Percentiles rank a stretch among this genome's conserved stretches.
These are phyloP conservation scores for Pinus taeda DNA, from an alignment of 75 land plant genomes.

Conservation along the genomic window DNA sequence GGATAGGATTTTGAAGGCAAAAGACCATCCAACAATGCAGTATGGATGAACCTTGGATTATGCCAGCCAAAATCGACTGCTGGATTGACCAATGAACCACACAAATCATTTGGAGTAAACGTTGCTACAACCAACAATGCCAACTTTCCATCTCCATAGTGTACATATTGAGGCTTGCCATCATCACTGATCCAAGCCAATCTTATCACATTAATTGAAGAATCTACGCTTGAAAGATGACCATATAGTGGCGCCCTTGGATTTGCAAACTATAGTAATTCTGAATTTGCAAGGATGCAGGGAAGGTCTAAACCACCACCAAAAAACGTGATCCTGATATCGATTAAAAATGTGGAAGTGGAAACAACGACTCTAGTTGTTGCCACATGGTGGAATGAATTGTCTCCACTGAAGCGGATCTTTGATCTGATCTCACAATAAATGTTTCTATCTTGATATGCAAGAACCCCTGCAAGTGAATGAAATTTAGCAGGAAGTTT, in stretches of 20 bases:
- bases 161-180: conserved; percentile 17
- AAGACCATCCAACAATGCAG: conserved; percentile 29
- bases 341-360: no score
- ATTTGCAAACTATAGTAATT: conserved; percentile 46
- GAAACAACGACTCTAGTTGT: no score
- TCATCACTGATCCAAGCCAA: conserved; percentile 44
- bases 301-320: conserved; percentile 68
- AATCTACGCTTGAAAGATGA: conserved; percentile 72
- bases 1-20: conserved; percentile 20
- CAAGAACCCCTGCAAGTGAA: no score
- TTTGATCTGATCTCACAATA: no score
- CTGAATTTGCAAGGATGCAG: conserved; percentile 49
- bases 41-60: conserved; percentile 43
- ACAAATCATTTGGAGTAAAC: conserved; percentile 25
- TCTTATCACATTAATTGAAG: conserved; percentile 64
- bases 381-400: no score
- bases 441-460: no score
- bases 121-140: conserved; percentile 26
- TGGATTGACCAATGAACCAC: conserved; percentile 17
- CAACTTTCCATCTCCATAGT: conserved; percentile 12
- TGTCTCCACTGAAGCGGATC: no score
- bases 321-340: conserved; percentile 62
- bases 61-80: conserved; percentile 52
- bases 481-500: no score
- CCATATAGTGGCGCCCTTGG: conserved; percentile 67